Evolutionary conservation across 2,329 filamentous ascomycete genomes (phyloP), one percentile per base, ranked within the genome.

Genomic region (Leptodontidium sp.): DNA sequence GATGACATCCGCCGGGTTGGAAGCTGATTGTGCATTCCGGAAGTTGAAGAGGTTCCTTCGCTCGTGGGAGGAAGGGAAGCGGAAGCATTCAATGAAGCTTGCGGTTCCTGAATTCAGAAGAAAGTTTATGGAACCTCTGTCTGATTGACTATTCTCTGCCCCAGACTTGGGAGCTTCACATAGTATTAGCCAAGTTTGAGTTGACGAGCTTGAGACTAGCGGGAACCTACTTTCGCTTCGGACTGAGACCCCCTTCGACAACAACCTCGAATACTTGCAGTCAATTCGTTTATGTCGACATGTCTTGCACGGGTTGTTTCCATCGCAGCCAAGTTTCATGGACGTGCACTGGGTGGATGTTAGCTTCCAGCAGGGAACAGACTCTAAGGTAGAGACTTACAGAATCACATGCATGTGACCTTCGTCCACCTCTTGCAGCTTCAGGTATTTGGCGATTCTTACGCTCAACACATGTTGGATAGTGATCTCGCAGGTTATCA

Each of bases 251-350:
- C 64, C 68, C 61, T 72, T 73, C 11, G 70, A 69, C 61, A 70
- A 47, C 15, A 72, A 61, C 21, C 71, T 70, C 14, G 71, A 68
- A 65, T 67, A 66, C 74, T 73, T 58, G 73, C 82, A 84, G 24
- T 77, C 75, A 15, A 82, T 73, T 49, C 79, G 79, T 71, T 82
- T 79, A 71, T 82, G 82, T 67, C 78, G 75, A 69, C 82, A 84
- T 5, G 82, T 81, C 45, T 79, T 77, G 68, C 82, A 84, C 17
- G 82, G 82, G 64, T 74, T 80, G 40, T 75, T 72, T 11, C 82
- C 82, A 70, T 84, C 82, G 71, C 82, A 84, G 14, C 82, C 82
- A 21, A 84, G 77, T 68, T 84, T 84, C 79, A 83, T 83, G 26
- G 80, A 77, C 17, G 81, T 83, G 70, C 82, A 84, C 82, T 83